Evolutionary conservation across 345 rosid genomes (phyloP).

Genomic region (Clarkia xantiana): DNA sequence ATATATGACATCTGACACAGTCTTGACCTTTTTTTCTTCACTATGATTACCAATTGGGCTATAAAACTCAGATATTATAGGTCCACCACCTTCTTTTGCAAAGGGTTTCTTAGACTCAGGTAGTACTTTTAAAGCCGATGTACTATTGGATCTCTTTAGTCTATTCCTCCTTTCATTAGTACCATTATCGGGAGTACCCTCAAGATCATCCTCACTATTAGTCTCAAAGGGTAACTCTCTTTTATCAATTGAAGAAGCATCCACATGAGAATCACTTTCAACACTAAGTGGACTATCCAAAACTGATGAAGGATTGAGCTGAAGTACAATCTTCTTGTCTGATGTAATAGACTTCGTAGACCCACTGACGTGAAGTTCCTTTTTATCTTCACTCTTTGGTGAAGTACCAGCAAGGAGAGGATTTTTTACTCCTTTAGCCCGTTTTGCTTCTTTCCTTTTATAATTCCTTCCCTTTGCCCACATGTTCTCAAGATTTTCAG

Average conservation of each 20-base stretch:
- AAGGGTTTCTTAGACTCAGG: conserved; percentile 34
- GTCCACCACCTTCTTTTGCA: conserved; percentile 38
- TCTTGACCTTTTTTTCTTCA: conserved; percentile 20
- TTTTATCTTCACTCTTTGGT: conserved; percentile 13
- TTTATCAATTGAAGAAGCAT: conserved; percentile 15
- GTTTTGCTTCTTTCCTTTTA: conserved; percentile 60
- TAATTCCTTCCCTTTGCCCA: conserved; percentile 96
- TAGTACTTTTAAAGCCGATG: conserved; percentile 44
- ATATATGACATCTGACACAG: conserved; percentile 22
- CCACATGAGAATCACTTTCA: conserved; percentile 13
- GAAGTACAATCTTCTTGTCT: conserved; percentile 26
- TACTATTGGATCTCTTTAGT: conserved; percentile 79
- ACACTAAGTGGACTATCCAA: conserved; percentile 24
- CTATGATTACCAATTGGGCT: conserved; percentile 30
- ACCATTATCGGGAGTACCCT: conserved; percentile 11
- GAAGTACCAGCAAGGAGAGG: conserved; percentile 14
- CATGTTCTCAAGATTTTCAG: conserved; percentile 98
- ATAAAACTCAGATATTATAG: conserved; percentile 69
- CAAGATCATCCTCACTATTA: conserved; percentile 15
- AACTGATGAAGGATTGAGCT: conserved; percentile 20
- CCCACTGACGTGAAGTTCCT: conserved; percentile 16
- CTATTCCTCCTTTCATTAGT: conserved; percentile 38
- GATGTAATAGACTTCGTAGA: conserved; percentile 17
- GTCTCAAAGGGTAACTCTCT: conserved; percentile 17
- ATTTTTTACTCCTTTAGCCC: conserved; percentile 15